Percentiles rank a stretch among this genome's conserved stretches.
These are phyloP conservation scores for Malus domestica DNA, from an alignment of 306 rosid genomes.

Conservation along the genomic window ASM211411v1 NC_041803.1:3951501-3952000, in stretches of 20 bases:
- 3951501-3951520: too few species aligned
- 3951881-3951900: background rate
- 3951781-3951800: background rate
- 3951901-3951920: background rate
- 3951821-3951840: background rate
- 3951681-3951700: background rate
- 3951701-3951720: background rate
- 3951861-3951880: background rate
- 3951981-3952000: constrained; percentile 27
- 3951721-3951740: background rate
- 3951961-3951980: constrained; percentile 9
- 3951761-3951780: background rate
- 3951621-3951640: background rate
- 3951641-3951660: too few species aligned
- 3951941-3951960: constrained; percentile 14
- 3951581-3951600: background rate
- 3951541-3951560: too few species aligned
- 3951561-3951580: background rate
- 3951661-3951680: too few species aligned
- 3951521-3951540: too few species aligned
- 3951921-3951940: constrained; percentile 7
- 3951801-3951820: too few species aligned
- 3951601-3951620: too few species aligned
- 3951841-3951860: background rate
- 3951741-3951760: background rate